Evolutionary conservation across 2,329 filamentous ascomycete genomes (phyloP), one percentile per base, ranked within the genome.

Genomic region (Tolypocladium endophyticum): DNA sequence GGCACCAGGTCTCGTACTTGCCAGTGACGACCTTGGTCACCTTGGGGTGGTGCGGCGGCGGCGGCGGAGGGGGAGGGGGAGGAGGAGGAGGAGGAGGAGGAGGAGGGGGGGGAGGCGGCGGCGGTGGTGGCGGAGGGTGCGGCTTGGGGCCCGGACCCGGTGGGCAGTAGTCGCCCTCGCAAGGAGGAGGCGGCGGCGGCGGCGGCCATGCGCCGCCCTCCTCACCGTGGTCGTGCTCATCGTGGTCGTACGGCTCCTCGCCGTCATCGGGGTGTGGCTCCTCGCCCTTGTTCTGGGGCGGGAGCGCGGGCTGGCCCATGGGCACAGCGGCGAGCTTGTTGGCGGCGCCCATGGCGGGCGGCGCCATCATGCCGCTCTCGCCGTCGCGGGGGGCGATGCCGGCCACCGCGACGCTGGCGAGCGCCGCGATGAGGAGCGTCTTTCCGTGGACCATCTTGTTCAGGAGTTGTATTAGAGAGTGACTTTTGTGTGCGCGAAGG

Each of bases 1-100:
- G 68, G 72, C 78, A 81, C 65, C 69, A 74, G 43, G 76, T 78
- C 54, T 70, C 72, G 68, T 72, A 74, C 43, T 60, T 62, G 53
- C 65, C n/a, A n/a, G n/a, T 61, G 63, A 76, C 73, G 56, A 74
- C 70, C 65, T 67, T 71, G 61, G 72, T 75, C 57, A 68, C 63
- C 12, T 23, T 36, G 35, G 6, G 6, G 12, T 23, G 41, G 9
- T n/a, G n/a, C n/a, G n/a, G n/a, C n/a, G n/a, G n/a, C n/a, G n/a
- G n/a, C n/a, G n/a, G n/a, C n/a, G n/a, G n/a, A n/a, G n/a, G n/a
- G n/a, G n/a, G n/a, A n/a, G n/a, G n/a, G n/a, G n/a, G n/a, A n/a
- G n/a, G n/a, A n/a, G n/a, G n/a, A n/a, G n/a, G n/a, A n/a, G n/a
- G n/a, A n/a, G n/a, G n/a, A n/a, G n/a, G n/a, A n/a, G n/a, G n/a